Base-by-base conservation (phyloP, 192 early-diverging fungal genomes). In the Umbelopsis sp. region DNA sequence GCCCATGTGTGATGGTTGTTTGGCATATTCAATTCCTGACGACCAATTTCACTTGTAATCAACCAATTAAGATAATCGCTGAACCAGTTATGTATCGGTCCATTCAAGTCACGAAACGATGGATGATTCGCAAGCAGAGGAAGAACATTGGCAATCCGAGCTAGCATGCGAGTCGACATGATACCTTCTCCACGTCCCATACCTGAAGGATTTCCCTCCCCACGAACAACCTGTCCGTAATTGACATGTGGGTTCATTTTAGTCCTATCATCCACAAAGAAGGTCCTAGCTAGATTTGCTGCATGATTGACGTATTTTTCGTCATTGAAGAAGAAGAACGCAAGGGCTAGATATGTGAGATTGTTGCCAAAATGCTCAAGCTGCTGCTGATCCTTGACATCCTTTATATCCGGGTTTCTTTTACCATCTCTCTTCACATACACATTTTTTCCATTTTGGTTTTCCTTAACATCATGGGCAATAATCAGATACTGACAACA, bases 1-100 rank as follows among this genome's bases (percentile, higher is more conserved):
- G 75, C 72, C 74, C 78, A 82, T 4, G 74, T 76, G 22, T 41
- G 66, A 17, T 79, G 74, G 25, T 82, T 82, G 31, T 79, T 82
- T 31, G 67, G 47, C 21, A 65, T 22, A 16, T 21, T 47, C 17
- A 52, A 25, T 20, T 36, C 77, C 43, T 66, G 45, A 34, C 70
- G 24, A 3, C 77, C 80, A 26, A 82, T 51, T 0, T 71, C 52
- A 22, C 74, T 76, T 5, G 20, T 68, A 2, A 45, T 25, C n/a
- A 82, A 43, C 80, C 80, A 82, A 22, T 69, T n/a, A 2, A 72
- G 54, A 65, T 80, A 82, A 3, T 71, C 16, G 1, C 32, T 12
- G 29, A 76, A 75, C 77, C 80, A 82, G 21, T 25, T 12, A 43
- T 47, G 47, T 5, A 74, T 16, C 17, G 17, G 21, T 2, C 53